Conservation (phyloP, 495 filamentous ascomycete species). For the Aspergillus funiculosus region DNA sequence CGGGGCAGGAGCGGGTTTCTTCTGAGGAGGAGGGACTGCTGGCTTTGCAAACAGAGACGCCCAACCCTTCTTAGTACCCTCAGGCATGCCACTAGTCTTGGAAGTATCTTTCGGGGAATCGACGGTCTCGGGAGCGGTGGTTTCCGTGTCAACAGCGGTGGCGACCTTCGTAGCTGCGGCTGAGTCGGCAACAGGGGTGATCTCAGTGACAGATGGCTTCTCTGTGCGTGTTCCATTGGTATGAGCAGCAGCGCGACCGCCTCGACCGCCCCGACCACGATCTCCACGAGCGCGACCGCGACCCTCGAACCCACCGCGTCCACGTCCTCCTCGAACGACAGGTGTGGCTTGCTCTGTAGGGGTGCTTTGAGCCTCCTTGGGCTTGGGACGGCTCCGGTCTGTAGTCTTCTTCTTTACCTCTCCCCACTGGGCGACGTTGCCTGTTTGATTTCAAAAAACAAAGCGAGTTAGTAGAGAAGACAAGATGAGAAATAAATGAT, state of each 20-base stretch:
- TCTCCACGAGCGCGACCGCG: slow-evolving; percentile 65
- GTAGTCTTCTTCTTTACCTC: slow-evolving; percentile 92
- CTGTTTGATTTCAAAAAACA: too few species aligned
- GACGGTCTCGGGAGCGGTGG: slow-evolving; percentile 23
- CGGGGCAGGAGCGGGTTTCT: slow-evolving; percentile 28
- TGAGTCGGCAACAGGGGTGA: slow-evolving; percentile 41
- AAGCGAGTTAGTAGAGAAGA: slow-evolving; percentile 6
- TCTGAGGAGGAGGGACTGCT: slow-evolving; percentile 34
- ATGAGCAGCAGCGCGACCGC: slow-evolving; percentile 57
- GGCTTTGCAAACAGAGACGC: slow-evolving; percentile 56
- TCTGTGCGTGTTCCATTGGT: slow-evolving; percentile 47
- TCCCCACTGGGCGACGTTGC: slow-evolving; percentile 86
- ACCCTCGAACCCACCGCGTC: slow-evolving; percentile 59
- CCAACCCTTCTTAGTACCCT: slow-evolving; percentile 55
- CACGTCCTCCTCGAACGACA: slow-evolving; percentile 57
- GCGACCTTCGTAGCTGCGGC: slow-evolving; percentile 22
- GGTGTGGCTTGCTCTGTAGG: slow-evolving; percentile 41
- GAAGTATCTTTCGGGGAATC: slow-evolving; percentile 30
- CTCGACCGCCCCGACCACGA: slow-evolving; percentile 70
- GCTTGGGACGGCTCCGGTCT: slow-evolving; percentile 75
- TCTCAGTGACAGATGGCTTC: slow-evolving; percentile 34
- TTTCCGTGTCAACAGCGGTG: slow-evolving; percentile 28
- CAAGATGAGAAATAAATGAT: slow-evolving; percentile 7
- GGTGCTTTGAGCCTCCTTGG: slow-evolving; percentile 61
- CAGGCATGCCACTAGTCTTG: slow-evolving; percentile 42